These are phyloP conservation scores for Wickerhamiella bombiphila DNA, from an alignment of 805 yeast species.

Conservation along the genomic window DNA sequence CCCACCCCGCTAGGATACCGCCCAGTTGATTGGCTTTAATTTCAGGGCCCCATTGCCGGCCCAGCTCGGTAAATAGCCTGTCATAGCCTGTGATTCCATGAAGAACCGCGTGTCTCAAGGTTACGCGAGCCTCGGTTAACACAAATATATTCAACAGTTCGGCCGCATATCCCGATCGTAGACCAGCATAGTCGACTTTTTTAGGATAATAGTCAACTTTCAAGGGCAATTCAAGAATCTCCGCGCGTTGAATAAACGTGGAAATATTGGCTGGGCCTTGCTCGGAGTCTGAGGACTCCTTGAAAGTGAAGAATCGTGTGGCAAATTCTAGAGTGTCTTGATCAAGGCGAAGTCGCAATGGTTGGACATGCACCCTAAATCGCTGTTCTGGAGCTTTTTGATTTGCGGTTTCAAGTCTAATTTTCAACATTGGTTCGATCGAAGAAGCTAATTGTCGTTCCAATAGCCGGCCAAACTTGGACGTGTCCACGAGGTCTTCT, in stretches of 20 bases:
- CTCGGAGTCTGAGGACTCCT: constrained; percentile 14
- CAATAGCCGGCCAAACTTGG: constrained; percentile 80
- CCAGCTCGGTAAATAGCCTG: constrained; percentile 39
- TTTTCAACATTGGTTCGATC: not conserved
- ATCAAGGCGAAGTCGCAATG: constrained; percentile 72
- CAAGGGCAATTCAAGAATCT: constrained; percentile 34
- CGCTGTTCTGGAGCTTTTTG: constrained; percentile 7
- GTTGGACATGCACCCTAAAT: constrained; percentile 32
- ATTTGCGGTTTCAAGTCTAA: not conserved
- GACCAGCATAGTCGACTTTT: constrained; percentile 68
- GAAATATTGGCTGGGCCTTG: not conserved
- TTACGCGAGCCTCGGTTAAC: constrained; percentile 70
- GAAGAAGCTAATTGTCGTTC: constrained; percentile 15
- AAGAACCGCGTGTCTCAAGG: constrained; percentile 43
- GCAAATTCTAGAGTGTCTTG: constrained; percentile 86
- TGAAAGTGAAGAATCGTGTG: constrained; percentile 66
- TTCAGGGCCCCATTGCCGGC: constrained; percentile 77
- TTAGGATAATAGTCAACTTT: constrained; percentile 87
- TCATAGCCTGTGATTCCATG: constrained; percentile 71
- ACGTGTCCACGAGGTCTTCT: constrained; percentile 65
- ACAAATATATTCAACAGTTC: constrained; percentile 83
- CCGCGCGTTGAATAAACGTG: constrained; percentile 49
- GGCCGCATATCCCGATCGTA: constrained; percentile 71
- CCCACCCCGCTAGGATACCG: constrained; percentile 70
- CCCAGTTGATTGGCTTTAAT: constrained; percentile 66